Evolutionary conservation across 345 rosid species (phyloP), one percentile per base, ranked within the genome.

Genomic region (Linum trigynum): DNA sequence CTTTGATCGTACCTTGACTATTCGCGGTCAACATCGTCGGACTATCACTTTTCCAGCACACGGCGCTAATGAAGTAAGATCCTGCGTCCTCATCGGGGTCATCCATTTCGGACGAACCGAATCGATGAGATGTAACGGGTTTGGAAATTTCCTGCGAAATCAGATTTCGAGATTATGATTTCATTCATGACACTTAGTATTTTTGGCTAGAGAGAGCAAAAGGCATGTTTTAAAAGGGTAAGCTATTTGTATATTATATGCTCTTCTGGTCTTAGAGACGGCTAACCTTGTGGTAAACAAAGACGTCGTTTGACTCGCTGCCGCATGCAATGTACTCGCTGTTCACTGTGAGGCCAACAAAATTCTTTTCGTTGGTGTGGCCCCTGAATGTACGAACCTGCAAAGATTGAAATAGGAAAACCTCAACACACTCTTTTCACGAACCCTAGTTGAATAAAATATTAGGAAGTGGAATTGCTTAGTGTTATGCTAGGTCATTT

Each of bases 1-100:
- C 97, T 78, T 91, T 91, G 51, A 91, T 91, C n/a, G 95, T 95
- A 65, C 99, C 99, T 76, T 89, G 97, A 79, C 97, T 95, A 74
- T 95, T 91, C 7, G 99, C 97, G 58, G 94, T 75, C 48, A 91
- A 80, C 91, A 95, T 91, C 2, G 97, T 95, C 42, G 97, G 91
- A 70, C 96, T 85, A 55, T 86, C 91, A 9, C 95, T 95, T 80
- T 95, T 95, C 99, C 99, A 95, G 78, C 99, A 89, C 17, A 95
- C 97, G 5, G 97, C 91, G 17, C 97, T 91, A 60, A 95, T 95
- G 79, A 95, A 91, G 67, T 89, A 87, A 3, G 97, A 82, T 67
- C 85, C 95, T 0, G 88, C 79, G 17, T 89, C 99, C 50, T 95
- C 99, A 69, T 90, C 96, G 1, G 82, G 71, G 57, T 87, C 95